A percentile compares a stretch with the other conserved stretches of the same genome.
Evolutionary conservation across 108 stramenopile species (phyloP).

Genomic region (Cyclotella distinguenda): DNA sequence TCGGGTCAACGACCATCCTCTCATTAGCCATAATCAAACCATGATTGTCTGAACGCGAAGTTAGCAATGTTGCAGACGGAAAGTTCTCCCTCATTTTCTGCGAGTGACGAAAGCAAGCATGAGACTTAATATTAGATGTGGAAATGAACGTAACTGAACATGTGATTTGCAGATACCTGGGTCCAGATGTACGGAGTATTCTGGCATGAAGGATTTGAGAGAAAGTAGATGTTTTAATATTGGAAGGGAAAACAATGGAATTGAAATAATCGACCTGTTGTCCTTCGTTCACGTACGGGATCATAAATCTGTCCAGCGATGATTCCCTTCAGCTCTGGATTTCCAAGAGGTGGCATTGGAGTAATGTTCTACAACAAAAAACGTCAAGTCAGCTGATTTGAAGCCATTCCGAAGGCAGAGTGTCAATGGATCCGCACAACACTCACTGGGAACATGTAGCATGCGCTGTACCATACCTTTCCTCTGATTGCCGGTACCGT

Average conservation of each 20-base stretch:
- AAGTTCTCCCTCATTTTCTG: slow-evolving; percentile 20
- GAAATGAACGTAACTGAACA: background rate
- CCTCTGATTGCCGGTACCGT: background rate
- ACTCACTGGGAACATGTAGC: slow-evolving; percentile 13
- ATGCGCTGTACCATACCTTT: slow-evolving; percentile 10
- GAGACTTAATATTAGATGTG: background rate
- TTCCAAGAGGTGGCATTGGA: slow-evolving; percentile 13
- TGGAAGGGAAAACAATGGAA: too few relatives aligned
- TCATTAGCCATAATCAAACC: background rate
- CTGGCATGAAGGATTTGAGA: too few relatives aligned
- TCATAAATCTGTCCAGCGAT: slow-evolving; percentile 21
- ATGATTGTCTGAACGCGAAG: slow-evolving; percentile 17
- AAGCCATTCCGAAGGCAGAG: too few relatives aligned
- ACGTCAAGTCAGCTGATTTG: too few relatives aligned
- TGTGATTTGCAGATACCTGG: background rate
- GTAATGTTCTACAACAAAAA: background rate
- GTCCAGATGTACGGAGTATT: slow-evolving; percentile 24
- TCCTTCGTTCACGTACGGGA: too few relatives aligned
- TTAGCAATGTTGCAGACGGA: slow-evolving; percentile 12
- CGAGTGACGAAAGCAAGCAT: background rate
- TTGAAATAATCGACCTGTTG: too few relatives aligned
- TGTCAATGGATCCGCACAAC: too few relatives aligned
- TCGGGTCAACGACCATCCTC: background rate
- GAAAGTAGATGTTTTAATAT: too few relatives aligned
- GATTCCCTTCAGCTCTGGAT: slow-evolving; percentile 10